Percentiles rank a stretch among this genome's conserved stretches.
These are phyloP conservation scores for Galerina sulciceps DNA, from an alignment of 768 basidiomycete genomes.

Conservation along the genomic window DNA sequence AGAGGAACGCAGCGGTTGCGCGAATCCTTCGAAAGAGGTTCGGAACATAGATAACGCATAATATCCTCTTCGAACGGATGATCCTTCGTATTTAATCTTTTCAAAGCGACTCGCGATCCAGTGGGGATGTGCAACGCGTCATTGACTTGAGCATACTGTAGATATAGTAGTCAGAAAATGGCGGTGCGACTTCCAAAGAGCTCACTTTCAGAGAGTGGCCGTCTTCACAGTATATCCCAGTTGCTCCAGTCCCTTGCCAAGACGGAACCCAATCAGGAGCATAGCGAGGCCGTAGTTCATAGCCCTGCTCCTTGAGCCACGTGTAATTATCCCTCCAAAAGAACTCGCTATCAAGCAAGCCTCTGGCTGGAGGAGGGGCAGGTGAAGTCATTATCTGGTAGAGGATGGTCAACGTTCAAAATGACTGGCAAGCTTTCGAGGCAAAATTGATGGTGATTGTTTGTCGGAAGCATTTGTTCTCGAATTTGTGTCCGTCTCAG, in stretches of 20 bases:
- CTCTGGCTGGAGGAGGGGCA: neutral
- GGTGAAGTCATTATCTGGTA: neutral
- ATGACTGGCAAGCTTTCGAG: too few species aligned
- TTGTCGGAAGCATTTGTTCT: too few species aligned
- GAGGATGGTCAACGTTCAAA: neutral
- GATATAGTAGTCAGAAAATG: neutral
- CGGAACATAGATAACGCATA: slow-evolving; percentile 21
- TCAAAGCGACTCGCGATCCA: slow-evolving; percentile 13
- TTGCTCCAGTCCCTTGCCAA: slow-evolving; percentile 25
- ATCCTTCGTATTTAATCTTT: neutral
- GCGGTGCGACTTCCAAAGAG: neutral
- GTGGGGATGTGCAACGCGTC: slow-evolving; percentile 8
- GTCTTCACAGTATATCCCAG: neutral
- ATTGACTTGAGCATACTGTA: slow-evolving; percentile 1
- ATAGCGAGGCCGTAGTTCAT: slow-evolving; percentile 36
- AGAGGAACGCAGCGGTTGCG: slow-evolving; percentile 37
- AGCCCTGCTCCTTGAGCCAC: slow-evolving; percentile 35
- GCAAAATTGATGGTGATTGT: too few species aligned
- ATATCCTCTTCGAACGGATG: slow-evolving; percentile 31
- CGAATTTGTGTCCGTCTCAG: too few species aligned
- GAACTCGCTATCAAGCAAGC: slow-evolving; percentile 7
- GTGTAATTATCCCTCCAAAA: slow-evolving; percentile 31
- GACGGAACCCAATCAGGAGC: slow-evolving; percentile 36
- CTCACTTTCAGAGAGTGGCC: neutral
- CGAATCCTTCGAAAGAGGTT: slow-evolving; percentile 20